Base-by-base conservation (phyloP, 495 filamentous ascomycete genomes). In the Lineolata rhizophorae region DNA sequence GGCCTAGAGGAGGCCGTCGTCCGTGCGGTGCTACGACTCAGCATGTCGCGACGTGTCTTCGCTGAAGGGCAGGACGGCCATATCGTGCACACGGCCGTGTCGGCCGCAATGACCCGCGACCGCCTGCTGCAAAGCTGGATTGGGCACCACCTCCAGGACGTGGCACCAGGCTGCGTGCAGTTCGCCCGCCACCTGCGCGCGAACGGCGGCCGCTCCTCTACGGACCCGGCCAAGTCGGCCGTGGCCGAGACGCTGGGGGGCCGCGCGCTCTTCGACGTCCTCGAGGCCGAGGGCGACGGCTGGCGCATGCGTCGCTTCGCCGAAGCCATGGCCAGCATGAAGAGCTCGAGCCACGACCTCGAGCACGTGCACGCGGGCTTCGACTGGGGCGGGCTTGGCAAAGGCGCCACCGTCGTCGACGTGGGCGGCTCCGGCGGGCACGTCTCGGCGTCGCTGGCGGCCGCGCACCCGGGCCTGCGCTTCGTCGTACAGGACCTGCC, bases 401-500 rank as follows among this genome's bases (percentile, higher is more conserved):
- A 25, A n/a, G 19, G 18, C 9, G 15, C 18, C 5, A 30, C 28
- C 14, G 16, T 32, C 15, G 30, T 32, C 8, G 30, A 72, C 40
- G 34, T 73, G 0, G 69, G 67, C 17, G 67, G 68, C 2, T 52
- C 52, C 10, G 52, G 62, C 30, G 67, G 68, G 0, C 64, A 69
- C 35, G 60, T 66, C 13, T 52, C 51, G 21, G 47, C 55, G 13
- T 59, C 56, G 9, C 43, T 73, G 19, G 64, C 62, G 12, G 35
- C 45, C 25, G 27, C 26, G 20, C 70, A 58, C 33, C 44, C 49
- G 29, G 49, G 58, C 27, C 50, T 68, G 31, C 45, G 50, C 28
- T 67, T 70, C 37, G 46, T 72, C 4, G 59, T 72, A n/a, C 64
- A 73, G 39, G 70, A 72, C 37, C 45, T 61, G 16, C 48, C 46